Evolutionary conservation across 1,284 basidiomycete genomes (phyloP).

Genomic region (Sporisorium graminicola): DNA sequence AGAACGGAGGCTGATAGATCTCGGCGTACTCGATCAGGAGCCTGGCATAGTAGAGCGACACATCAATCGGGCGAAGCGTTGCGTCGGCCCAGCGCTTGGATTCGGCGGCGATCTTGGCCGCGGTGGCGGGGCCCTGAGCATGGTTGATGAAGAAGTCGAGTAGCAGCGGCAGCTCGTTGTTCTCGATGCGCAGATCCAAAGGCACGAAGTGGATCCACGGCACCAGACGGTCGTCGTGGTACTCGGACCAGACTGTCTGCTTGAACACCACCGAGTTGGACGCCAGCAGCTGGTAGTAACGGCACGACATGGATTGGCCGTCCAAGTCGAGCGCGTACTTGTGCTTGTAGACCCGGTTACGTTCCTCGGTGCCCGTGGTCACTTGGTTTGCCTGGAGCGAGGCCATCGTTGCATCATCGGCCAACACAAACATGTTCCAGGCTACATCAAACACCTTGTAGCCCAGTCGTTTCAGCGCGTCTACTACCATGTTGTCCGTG

Average conservation of each 20-base stretch:
- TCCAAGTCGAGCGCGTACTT: conserved; percentile 32
- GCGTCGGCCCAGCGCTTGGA: conserved; percentile 26
- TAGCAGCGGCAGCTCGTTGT: conserved; percentile 35
- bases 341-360: conserved; percentile 16
- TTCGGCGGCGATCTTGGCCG: conserved; percentile 25
- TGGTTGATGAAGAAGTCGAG: conserved; percentile 42
- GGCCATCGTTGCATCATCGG: conserved; percentile 9
- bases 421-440: conserved; percentile 14
- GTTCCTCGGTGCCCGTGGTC: conserved; percentile 6
- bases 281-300: conserved; percentile 37
- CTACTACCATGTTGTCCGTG: conserved; percentile 8
- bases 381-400: conserved; percentile 22
- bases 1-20: conserved; percentile 10
- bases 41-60: conserved; percentile 34
- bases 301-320: conserved; percentile 46
- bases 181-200: conserved; percentile 27
- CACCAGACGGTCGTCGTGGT: conserved; percentile 37
- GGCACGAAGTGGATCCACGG: conserved; percentile 49
- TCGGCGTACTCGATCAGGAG: conserved; percentile 36
- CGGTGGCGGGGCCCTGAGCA: conserved; percentile 20
- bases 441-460: conserved; percentile 22
- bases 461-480: conserved; percentile 29
- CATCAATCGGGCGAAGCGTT: conserved; percentile 31
- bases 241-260: conserved; percentile 48
- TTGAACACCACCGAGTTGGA: conserved; percentile 42